Conservation (phyloP, 805 yeast genomes). For the Hanseniaspora hatyaiensis region DNA sequence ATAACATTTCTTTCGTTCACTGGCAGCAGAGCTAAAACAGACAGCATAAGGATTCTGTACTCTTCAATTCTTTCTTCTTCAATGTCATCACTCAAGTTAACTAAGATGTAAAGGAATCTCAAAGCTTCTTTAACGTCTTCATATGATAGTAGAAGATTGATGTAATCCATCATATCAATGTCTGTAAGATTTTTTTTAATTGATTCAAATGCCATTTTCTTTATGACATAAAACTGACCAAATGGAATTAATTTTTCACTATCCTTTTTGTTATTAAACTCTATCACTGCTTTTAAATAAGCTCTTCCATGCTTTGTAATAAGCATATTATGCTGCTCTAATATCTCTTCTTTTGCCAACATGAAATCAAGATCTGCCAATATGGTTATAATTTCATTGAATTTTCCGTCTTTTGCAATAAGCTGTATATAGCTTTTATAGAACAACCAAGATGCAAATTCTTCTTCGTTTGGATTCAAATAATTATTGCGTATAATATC, state of each 20-base stretch:
- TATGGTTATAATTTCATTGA: not conserved
- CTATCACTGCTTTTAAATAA: slow-evolving; percentile 1
- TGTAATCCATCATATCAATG: slow-evolving; percentile 2
- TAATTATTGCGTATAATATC: not conserved
- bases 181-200: not conserved
- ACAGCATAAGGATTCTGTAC: not conserved
- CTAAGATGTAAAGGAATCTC: slow-evolving; percentile 3
- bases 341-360: not conserved
- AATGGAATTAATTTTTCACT: not conserved
- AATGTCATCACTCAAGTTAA: not conserved
- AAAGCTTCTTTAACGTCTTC: slow-evolving; percentile 12
- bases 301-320: not conserved
- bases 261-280: not conserved
- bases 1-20: slow-evolving; percentile 3
- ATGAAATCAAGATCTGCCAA: not conserved
- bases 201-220: not conserved
- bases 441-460: not conserved
- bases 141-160: slow-evolving; percentile 10
- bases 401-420: slow-evolving; percentile 6
- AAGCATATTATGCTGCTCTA: not conserved
- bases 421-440: slow-evolving; percentile 7
- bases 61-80: not conserved
- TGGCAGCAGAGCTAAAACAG: slow-evolving; percentile 7
- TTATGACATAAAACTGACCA: slow-evolving; percentile 9
- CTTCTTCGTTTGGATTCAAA: not conserved